Percentiles rank a stretch among this genome's conserved stretches.
These are phyloP conservation scores for Pelagophyceae sp. DNA, from an alignment of 352 stramenopile species.

Conservation along the genomic window DNA sequence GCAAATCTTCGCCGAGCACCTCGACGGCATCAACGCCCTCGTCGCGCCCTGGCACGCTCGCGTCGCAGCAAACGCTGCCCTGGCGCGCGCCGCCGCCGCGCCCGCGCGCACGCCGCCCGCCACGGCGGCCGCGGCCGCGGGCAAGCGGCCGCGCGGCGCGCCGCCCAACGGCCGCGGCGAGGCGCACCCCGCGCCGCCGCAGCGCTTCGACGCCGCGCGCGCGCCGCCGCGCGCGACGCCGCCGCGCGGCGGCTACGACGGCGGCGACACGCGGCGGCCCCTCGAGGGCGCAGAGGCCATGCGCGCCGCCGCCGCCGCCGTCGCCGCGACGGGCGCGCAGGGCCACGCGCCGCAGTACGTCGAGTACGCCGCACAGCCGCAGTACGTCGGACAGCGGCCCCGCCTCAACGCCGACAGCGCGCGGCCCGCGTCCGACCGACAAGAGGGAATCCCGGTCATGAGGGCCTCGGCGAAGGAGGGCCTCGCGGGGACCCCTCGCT, in stretches of 20 bases:
- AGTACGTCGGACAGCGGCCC: no score
- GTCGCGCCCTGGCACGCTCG: slow-evolving; percentile 9
- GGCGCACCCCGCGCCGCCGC: background rate
- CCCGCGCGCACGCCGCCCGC: no score
- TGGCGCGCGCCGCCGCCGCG: no score
- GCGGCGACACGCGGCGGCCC: background rate
- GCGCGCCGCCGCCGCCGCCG: no score
- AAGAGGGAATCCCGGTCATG: no score
- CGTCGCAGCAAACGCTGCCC: background rate
- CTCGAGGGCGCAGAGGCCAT: background rate
- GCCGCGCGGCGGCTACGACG: background rate
- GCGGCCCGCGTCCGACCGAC: no score
- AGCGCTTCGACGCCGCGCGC: background rate
- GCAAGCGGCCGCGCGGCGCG: background rate
- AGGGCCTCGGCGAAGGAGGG: no score
- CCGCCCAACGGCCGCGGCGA: background rate
- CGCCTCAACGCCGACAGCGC: no score
- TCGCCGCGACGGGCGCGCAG: no score
- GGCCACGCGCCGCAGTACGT: no score
- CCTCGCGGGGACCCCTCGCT: no score
- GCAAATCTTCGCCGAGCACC: background rate
- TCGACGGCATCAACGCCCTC: slow-evolving; percentile 9
- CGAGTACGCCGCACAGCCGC: no score
- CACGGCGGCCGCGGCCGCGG: background rate
- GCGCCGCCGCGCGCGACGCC: background rate